Evolutionary conservation across 345 rosid genomes (phyloP).

Genomic region (Eucalyptus cloeziana): DNA sequence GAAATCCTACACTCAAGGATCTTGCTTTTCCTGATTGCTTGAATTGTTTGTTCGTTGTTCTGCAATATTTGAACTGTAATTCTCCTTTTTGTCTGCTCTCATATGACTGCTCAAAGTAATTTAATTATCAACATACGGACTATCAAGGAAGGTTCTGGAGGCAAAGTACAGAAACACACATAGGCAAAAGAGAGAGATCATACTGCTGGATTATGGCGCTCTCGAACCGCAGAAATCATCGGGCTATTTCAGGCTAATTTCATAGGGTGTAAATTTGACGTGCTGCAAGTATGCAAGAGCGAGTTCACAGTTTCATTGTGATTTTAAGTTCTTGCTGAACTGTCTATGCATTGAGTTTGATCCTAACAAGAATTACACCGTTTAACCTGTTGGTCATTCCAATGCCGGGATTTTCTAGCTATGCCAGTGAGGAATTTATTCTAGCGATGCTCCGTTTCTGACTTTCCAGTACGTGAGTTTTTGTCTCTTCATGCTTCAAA

Average conservation of each 20-base stretch:
- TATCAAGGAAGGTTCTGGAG: neutral
- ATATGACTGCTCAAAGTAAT: neutral
- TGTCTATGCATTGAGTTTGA: neutral
- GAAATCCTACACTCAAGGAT: neutral
- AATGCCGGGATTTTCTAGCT: neutral
- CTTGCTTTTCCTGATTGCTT: neutral
- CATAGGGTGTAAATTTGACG: neutral
- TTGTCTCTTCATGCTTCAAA: neutral
- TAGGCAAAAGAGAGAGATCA: neutral
- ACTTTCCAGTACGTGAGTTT: neutral
- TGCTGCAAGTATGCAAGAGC: neutral
- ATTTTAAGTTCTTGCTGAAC: neutral
- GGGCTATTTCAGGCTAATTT: accelerated
- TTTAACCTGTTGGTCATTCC: neutral
- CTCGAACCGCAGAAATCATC: accelerated
- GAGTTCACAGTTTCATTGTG: neutral
- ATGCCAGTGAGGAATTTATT: neutral
- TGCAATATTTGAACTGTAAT: neutral
- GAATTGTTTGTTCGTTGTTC: neutral
- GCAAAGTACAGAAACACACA: neutral
- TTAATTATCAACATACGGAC: accelerated
- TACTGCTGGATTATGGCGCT: neutral
- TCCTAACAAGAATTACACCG: neutral
- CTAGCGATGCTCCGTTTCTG: neutral
- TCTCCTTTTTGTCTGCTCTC: neutral